Evolutionary conservation across 2,329 filamentous ascomycete genomes (phyloP).

Genomic region (Xylariaceae sp.): DNA sequence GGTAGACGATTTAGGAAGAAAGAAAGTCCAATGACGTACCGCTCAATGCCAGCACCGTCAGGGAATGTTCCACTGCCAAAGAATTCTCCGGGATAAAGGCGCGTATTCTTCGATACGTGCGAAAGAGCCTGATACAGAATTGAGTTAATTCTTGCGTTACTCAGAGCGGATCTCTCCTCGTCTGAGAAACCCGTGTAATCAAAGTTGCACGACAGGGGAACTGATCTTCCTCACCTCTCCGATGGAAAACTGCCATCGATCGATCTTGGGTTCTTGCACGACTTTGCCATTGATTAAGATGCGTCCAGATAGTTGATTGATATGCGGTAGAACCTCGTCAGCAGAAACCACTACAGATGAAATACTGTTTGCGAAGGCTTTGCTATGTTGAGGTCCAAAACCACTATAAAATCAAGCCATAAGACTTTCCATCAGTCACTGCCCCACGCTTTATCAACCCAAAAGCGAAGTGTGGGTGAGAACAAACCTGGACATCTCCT

Average conservation of each 20-base stretch:
- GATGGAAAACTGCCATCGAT: constrained; percentile 23
- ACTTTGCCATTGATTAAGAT: constrained; percentile 22
- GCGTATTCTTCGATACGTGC: constrained; percentile 23
- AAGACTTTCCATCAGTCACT: background rate
- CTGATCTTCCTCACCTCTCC: constrained; percentile 17
- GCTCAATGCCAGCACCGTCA: constrained; percentile 25
- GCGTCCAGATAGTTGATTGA: constrained; percentile 20
- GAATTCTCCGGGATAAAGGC: constrained; percentile 27
- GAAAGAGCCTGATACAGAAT: constrained; percentile 16
- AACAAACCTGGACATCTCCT: constrained; percentile 24
- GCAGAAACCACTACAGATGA: constrained; percentile 24
- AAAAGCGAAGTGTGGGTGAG: background rate
- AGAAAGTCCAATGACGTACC: constrained; percentile 6
- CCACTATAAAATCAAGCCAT: constrained; percentile 12
- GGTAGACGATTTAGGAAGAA: background rate
- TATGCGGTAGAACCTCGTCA: constrained; percentile 20
- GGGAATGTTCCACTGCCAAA: constrained; percentile 28
- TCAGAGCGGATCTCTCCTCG: background rate
- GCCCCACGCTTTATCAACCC: background rate
- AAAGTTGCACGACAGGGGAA: background rate
- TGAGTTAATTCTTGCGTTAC: background rate
- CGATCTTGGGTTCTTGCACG: constrained; percentile 19
- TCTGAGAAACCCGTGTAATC: background rate
- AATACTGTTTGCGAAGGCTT: constrained; percentile 28
- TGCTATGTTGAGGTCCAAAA: constrained; percentile 28